These are phyloP conservation scores for Baorangia bicolor DNA, from an alignment of 768 basidiomycete genomes.

Conservation along the genomic window DNA sequence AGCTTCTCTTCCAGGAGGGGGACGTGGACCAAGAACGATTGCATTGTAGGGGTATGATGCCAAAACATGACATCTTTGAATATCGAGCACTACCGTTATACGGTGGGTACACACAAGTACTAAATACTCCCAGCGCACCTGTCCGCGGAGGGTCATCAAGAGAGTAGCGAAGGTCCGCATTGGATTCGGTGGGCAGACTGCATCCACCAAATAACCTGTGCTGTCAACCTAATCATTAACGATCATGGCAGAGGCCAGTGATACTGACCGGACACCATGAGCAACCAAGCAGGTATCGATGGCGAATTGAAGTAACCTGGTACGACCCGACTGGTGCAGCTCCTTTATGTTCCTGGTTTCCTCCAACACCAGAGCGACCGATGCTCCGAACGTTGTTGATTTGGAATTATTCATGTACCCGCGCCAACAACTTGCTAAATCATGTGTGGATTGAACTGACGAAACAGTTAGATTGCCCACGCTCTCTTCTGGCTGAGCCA, in stretches of 20 bases:
- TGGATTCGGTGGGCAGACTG: slow-evolving; percentile 36
- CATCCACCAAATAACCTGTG: slow-evolving; percentile 53
- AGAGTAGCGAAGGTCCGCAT: slow-evolving; percentile 35
- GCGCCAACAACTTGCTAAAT: neutral
- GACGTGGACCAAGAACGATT: slow-evolving; percentile 56
- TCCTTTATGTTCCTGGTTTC: slow-evolving; percentile 5
- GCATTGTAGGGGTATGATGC: slow-evolving; percentile 45
- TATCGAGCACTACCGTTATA: slow-evolving; percentile 10
- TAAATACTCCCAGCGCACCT: slow-evolving; percentile 31
- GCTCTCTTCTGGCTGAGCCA: too few species aligned
- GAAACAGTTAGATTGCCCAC: neutral
- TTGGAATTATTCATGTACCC: slow-evolving; percentile 4
- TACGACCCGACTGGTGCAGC: slow-evolving; percentile 6
- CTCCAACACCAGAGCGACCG: slow-evolving; percentile 21
- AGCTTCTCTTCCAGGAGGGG: slow-evolving; percentile 17
- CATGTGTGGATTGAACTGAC: too few species aligned
- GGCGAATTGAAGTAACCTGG: slow-evolving; percentile 33
- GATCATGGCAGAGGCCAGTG: neutral
- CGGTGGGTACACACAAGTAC: neutral
- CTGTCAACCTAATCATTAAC: neutral
- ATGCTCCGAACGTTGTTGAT: slow-evolving; percentile 7
- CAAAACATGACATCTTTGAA: slow-evolving; percentile 47
- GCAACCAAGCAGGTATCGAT: slow-evolving; percentile 44
- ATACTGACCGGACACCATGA: slow-evolving; percentile 41
- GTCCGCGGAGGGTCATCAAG: slow-evolving; percentile 38